phyloP scores from a whole-genome alignment of 2,329 filamentous ascomycete species.

The Ceratocystis alfenasii region DNA sequence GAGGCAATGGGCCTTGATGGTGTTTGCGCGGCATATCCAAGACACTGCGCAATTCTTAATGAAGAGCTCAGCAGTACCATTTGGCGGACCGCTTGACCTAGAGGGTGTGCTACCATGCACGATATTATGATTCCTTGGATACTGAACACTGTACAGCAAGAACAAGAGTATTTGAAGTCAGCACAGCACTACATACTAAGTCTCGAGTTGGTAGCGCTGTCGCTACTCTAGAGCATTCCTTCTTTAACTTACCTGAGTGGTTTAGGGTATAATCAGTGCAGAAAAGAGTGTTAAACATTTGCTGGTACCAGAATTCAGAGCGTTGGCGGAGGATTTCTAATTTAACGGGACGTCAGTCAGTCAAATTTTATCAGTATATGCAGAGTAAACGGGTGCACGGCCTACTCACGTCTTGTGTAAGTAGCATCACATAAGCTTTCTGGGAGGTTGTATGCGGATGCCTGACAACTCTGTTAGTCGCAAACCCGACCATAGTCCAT shows the following conservation, averaged over 20 bases:
- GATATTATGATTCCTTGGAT: constrained; percentile 21
- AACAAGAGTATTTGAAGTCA: not conserved
- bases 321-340: not conserved
- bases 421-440: constrained; percentile 6
- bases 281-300: constrained; percentile 14
- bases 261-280: constrained; percentile 12
- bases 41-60: constrained; percentile 20
- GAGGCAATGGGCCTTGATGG: not conserved
- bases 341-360: not conserved
- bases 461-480: not conserved
- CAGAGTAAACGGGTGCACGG: not conserved
- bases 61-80: constrained; percentile 20
- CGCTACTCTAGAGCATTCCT: not conserved
- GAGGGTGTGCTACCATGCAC: constrained; percentile 21
- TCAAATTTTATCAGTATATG: not conserved
- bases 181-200: no score
- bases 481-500: not conserved
- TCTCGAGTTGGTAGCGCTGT: not conserved
- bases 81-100: constrained; percentile 19
- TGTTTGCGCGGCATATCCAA: constrained; percentile 13
- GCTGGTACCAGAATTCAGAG: constrained; percentile 13
- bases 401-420: constrained; percentile 7
- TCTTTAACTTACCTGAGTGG: constrained; percentile 14
- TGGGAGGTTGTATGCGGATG: constrained; percentile 20
- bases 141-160: constrained; percentile 4